Evolutionary conservation across 208 protist genomes (phyloP), one percentile per base, ranked within the genome.

Genomic region (Wallacemonas rigidus): DNA sequence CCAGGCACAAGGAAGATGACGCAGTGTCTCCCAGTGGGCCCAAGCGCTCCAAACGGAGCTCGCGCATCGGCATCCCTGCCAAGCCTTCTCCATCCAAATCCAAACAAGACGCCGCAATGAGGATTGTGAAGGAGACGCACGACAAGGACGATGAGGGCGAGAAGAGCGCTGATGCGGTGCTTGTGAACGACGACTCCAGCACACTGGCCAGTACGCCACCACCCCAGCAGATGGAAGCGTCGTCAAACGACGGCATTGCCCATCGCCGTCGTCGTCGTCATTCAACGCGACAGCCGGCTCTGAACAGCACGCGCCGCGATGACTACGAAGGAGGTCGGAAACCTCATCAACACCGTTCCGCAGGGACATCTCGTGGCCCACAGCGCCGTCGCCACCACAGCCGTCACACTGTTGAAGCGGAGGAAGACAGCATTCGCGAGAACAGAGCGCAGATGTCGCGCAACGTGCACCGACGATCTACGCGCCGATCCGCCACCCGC

Each of bases 331-430:
- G 6, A 6, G 12, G 45, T 50, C 8, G 45, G 8, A 50, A 6
- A 12, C 45, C 45, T 12, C 6, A 50, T 14, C 45, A 12, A 6
- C 45, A 12, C 45, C 45, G 45, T 6, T 50, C 45, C 7, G 12
- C 38, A n/a, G n/a, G 56, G 8, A 44, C 41, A 38, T 65, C 60
- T 6, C 41, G 60, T 50, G 60, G 60, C n/a, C 51, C 38, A 14
- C 76, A 48, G 38, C 50, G 39, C 12, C 68, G 55, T 63, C 71
- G 55, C 15, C 76, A 64, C 17, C 55, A 53, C 47, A 48, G 50
- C 43, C n/a, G 14, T 44, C 72, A 56, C 11, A 60, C 45, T 17
- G 12, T 6, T 3, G 56, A 53, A 11, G 60, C 55, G 35, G 39
- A 62, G 38, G 1, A 73, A 65, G 26, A 71, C 48, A 3, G 47